These are phyloP conservation scores for Fonsecaea monophora DNA, from an alignment of 2,329 filamentous ascomycete genomes.

Conservation along the genomic window DNA sequence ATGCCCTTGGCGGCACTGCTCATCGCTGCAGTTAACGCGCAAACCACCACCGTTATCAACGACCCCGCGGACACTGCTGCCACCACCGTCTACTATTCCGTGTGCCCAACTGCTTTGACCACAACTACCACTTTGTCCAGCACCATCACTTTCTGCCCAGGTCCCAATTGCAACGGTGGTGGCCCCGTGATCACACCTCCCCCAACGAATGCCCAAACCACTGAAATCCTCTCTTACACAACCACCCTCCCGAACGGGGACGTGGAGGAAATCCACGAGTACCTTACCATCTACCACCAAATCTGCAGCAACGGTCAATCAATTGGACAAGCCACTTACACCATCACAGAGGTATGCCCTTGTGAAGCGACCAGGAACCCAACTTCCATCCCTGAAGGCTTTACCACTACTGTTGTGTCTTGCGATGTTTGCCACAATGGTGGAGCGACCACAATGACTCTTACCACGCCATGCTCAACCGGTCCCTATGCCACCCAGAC, in stretches of 20 bases:
- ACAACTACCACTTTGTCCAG: slow-evolving; percentile 39
- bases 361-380: slow-evolving; percentile 33
- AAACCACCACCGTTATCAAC: slow-evolving; percentile 36
- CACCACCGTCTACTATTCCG: slow-evolving; percentile 38
- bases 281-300: slow-evolving; percentile 40
- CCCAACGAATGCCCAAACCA: slow-evolving; percentile 17
- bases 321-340: slow-evolving; percentile 42
- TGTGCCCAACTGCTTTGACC: slow-evolving; percentile 37
- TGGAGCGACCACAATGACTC: slow-evolving; percentile 34
- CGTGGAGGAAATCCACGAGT: slow-evolving; percentile 37
- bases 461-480: slow-evolving; percentile 37
- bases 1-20: slow-evolving; percentile 36
- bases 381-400: slow-evolving; percentile 32
- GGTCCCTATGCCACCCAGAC: slow-evolving; percentile 37
- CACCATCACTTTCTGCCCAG: slow-evolving; percentile 37
- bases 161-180: slow-evolving; percentile 31
- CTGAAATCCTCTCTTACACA: slow-evolving; percentile 35
- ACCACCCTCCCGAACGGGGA: slow-evolving; percentile 37
- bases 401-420: slow-evolving; percentile 37
- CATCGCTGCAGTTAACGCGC: slow-evolving; percentile 35
- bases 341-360: slow-evolving; percentile 45
- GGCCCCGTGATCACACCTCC: slow-evolving; percentile 33
- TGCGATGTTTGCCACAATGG: slow-evolving; percentile 37
- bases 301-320: slow-evolving; percentile 39
- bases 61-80: slow-evolving; percentile 26